A percentile compares a stretch with the other conserved stretches of the same genome.
Evolutionary conservation across 352 stramenopile genomes (phyloP).

Genomic region (Lagenidium sp.): DNA sequence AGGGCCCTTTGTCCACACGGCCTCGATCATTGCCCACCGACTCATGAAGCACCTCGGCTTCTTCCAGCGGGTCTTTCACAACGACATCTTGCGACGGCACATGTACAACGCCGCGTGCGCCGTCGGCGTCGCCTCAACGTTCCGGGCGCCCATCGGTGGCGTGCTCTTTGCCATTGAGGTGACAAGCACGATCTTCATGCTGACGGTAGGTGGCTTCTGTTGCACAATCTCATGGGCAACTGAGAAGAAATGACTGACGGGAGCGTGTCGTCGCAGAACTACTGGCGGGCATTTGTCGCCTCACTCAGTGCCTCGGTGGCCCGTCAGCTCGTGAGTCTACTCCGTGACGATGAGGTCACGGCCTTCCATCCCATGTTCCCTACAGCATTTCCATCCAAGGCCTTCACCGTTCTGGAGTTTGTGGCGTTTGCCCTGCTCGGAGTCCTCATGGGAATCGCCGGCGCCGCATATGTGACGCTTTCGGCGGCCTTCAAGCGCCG

Average conservation of each 20-base stretch:
- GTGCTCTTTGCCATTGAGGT: constrained; percentile 79
- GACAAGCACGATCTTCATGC: constrained; percentile 85
- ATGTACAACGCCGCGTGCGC: constrained; percentile 58
- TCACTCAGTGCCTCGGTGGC: constrained; percentile 83
- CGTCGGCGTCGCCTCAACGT: constrained; percentile 72
- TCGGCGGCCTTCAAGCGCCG: constrained; percentile 69
- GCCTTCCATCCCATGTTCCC: too few relatives aligned
- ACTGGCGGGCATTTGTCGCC: constrained; percentile 87
- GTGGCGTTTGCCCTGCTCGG: constrained; percentile 72
- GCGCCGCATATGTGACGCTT: too few relatives aligned
- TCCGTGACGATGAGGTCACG: constrained; percentile 47
- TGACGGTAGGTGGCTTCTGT: too few relatives aligned
- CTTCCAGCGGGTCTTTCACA: constrained; percentile 39
- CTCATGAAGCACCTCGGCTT: constrained; percentile 51
- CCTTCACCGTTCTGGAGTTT: constrained; percentile 65
- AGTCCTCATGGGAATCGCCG: constrained; percentile 71
- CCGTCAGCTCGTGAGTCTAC: constrained; percentile 51
- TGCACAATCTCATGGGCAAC: too few relatives aligned
- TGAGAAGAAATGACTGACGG: too few relatives aligned
- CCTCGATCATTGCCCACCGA: constrained; percentile 62
- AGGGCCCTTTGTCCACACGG: constrained; percentile 74
- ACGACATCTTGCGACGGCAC: constrained; percentile 62
- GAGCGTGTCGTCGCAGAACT: too few relatives aligned
- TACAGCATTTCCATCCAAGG: too few relatives aligned
- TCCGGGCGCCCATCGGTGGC: constrained; percentile 64